Evolutionary conservation across 2,329 filamentous ascomycete genomes (phyloP).

Genomic region (Coleophoma eucalyptorum): DNA sequence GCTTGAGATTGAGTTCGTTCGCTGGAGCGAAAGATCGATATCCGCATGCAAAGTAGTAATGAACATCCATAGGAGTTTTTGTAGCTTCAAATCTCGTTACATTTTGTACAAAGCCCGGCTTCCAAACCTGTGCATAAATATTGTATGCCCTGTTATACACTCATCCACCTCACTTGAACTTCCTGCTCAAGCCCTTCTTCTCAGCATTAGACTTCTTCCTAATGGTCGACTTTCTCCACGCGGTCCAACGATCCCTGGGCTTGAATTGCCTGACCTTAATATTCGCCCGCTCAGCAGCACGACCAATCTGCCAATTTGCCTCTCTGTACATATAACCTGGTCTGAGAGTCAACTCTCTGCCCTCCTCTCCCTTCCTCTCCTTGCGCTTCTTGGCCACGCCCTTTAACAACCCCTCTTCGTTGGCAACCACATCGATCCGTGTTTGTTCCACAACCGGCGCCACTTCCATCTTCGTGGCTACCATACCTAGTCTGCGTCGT

Average conservation of each 20-base stretch:
- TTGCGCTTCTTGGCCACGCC: conserved; percentile 8
- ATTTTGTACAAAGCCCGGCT: not conserved
- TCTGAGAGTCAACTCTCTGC: conserved; percentile 35
- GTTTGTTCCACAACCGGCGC: conserved; percentile 12
- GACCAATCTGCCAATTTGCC: conserved; percentile 65
- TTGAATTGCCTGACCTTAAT: conserved; percentile 54
- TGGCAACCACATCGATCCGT: conserved; percentile 9
- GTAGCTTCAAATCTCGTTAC: too few species aligned
- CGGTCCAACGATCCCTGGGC: conserved; percentile 51
- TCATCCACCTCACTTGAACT: conserved; percentile 15
- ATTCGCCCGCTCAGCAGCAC: conserved; percentile 55
- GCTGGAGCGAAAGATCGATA: too few species aligned
- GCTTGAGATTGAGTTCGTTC: too few species aligned
- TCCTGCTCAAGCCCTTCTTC: conserved; percentile 48
- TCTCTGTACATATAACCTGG: conserved; percentile 61
- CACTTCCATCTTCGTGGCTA: conserved; percentile 43
- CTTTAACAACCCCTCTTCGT: conserved; percentile 4
- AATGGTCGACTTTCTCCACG: conserved; percentile 57
- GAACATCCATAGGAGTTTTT: too few species aligned
- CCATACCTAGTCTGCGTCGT: conserved; percentile 72
- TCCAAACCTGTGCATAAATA: not conserved
- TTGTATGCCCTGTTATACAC: not conserved
- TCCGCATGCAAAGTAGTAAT: too few species aligned
- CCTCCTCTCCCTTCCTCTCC: conserved; percentile 27
- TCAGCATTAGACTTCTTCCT: conserved; percentile 46